phyloP scores from a whole-genome alignment of 2,329 filamentous ascomycete genomes.

The Colletotrichum graminicola region DNA sequence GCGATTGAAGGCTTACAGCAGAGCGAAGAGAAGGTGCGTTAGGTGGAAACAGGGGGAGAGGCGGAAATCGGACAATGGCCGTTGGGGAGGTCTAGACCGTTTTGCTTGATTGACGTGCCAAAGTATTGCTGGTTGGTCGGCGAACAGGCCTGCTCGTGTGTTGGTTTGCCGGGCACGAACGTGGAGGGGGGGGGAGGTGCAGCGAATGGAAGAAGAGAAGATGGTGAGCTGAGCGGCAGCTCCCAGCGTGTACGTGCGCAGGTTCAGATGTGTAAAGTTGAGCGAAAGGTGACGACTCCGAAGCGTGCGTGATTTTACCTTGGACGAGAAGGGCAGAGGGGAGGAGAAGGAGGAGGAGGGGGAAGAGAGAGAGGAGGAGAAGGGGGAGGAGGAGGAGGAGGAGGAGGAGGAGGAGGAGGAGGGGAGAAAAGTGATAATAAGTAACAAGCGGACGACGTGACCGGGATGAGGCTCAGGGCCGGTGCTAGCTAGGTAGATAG shows the following conservation, averaged over 20 bases:
- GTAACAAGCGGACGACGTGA: constrained; percentile 5
- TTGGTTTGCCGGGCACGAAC: constrained; percentile 23
- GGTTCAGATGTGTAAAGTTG: neutral
- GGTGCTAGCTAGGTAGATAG: neutral
- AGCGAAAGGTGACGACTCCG: neutral
- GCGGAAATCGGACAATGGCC: constrained; percentile 6
- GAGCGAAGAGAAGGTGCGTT: neutral
- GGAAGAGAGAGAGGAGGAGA: neutral
- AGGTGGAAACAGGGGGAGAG: constrained; percentile 1
- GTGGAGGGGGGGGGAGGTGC: constrained; percentile 1
- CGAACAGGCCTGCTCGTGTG: constrained; percentile 10
- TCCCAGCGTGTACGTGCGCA: too few species aligned
- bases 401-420: neutral
- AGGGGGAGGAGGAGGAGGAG: too few species aligned
- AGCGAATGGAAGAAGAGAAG: constrained; percentile 19
- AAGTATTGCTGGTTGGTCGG: constrained; percentile 22
- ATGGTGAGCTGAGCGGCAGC: constrained; percentile 4
- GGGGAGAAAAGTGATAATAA: neutral
- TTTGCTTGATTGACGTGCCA: constrained; percentile 12
- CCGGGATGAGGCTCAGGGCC: constrained; percentile 1
- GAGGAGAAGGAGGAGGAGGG: neutral
- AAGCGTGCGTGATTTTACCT: neutral
- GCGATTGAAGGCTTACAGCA: neutral
- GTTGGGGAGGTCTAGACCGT: constrained; percentile 25
- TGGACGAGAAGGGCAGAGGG: neutral